Conservation (phyloP, 768 basidiomycete species). For the Lactarius hatsudake region DNA sequence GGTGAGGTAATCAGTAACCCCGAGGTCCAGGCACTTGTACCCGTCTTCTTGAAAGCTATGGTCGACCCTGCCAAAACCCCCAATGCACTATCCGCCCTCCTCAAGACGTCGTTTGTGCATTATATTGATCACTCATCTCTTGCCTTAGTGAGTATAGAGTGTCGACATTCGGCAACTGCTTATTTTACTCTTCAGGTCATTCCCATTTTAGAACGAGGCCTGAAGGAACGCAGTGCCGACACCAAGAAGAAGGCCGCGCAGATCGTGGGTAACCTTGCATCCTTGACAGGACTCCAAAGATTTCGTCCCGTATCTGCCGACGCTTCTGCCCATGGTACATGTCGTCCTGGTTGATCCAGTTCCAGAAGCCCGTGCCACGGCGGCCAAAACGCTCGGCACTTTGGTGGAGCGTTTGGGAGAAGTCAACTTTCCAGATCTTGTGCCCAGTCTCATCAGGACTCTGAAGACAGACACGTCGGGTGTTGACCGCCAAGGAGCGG, state of each 20-base stretch:
- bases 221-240: conserved; percentile 89
- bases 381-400: conserved; percentile 93
- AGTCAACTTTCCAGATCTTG: conserved; percentile 90
- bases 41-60: conserved; percentile 87
- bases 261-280: conserved; percentile 96
- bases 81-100: conserved; percentile 75
- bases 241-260: conserved; percentile 94
- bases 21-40: conserved; percentile 89
- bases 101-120: conserved; percentile 96
- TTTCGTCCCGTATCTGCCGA: conserved; percentile 90
- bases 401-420: conserved; percentile 97
- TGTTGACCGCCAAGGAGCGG: conserved; percentile 96
- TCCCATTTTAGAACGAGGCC: conserved; percentile 90
- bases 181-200: conserved; percentile 56
- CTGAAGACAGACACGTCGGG: conserved; percentile 92
- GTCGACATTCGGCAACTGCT: conserved; percentile 10
- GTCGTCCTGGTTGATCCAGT: conserved; percentile 94
- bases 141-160: conserved; percentile 64
- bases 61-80: conserved; percentile 93
- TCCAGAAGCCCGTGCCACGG: conserved; percentile 95
- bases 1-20: conserved; percentile 98
- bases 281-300: conserved; percentile 87
- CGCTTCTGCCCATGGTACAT: conserved; percentile 87
- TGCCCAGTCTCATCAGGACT: conserved; percentile 81
- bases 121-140: conserved; percentile 97